phyloP scores from a whole-genome alignment of 1,139 yeast genomes.

The Eremothecium sinecaudum region DNA sequence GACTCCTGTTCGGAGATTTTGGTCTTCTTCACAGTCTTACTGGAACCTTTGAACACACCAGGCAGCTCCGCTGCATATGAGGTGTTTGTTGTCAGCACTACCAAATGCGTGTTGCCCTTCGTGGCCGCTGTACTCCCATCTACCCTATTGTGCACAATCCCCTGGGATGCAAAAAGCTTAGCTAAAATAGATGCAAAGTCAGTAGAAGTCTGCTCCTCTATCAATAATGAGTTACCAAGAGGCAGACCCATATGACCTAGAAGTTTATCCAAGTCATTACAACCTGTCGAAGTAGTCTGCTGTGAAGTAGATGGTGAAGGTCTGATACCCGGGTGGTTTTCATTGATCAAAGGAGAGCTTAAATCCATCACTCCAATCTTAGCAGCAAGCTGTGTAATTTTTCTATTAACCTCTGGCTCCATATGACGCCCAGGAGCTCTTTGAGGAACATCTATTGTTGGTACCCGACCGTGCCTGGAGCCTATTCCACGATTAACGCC shows the following conservation, averaged over 20 bases:
- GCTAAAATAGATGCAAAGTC: slow-evolving; percentile 73
- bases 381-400: background rate
- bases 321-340: slow-evolving; percentile 48
- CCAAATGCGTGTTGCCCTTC: slow-evolving; percentile 44
- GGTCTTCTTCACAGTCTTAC: slow-evolving; percentile 56
- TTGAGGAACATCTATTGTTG: background rate
- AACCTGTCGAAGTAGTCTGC: slow-evolving; percentile 71
- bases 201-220: slow-evolving; percentile 84
- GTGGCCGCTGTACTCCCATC: slow-evolving; percentile 28
- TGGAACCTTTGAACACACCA: slow-evolving; percentile 65
- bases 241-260: slow-evolving; percentile 83
- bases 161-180: slow-evolving; percentile 70
- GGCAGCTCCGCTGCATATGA: slow-evolving; percentile 71
- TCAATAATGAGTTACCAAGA: slow-evolving; percentile 54
- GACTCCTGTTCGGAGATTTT: slow-evolving; percentile 49
- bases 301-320: slow-evolving; percentile 74
- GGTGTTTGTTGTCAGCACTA: slow-evolving; percentile 54
- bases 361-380: background rate
- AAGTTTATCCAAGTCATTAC: slow-evolving; percentile 61
- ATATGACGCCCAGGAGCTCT: no score
- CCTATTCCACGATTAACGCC: slow-evolving; percentile 6
- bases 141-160: slow-evolving; percentile 58
- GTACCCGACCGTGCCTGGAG: background rate
- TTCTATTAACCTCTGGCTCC: no score
- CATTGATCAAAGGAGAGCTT: background rate